Percentiles rank a stretch among this genome's conserved stretches.
phyloP scores from a whole-genome alignment of 2,329 filamentous ascomycete genomes.

The Fusarium nisikadoi region DNA sequence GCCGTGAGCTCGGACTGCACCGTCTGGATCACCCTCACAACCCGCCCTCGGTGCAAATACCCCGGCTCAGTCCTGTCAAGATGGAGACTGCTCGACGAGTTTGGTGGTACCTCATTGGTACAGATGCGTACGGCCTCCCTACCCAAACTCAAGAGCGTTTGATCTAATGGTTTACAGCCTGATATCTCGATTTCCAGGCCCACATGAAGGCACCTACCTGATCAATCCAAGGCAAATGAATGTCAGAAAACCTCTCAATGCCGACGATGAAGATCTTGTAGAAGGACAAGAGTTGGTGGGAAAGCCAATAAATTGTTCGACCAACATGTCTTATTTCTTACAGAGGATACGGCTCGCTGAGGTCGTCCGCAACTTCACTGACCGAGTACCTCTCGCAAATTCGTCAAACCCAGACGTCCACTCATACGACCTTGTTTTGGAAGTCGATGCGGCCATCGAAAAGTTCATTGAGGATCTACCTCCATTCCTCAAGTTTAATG shows the following conservation, averaged over 20 bases:
- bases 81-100: conserved; percentile 54
- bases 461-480: conserved; percentile 45
- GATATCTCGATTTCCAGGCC: conserved; percentile 50
- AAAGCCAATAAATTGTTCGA: conserved; percentile 47
- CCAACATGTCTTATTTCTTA: conserved; percentile 52
- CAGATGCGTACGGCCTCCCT: conserved; percentile 50
- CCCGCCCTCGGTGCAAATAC: conserved; percentile 22
- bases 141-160: too few relatives aligned
- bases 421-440: conserved; percentile 47
- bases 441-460: conserved; percentile 48
- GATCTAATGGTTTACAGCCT: conserved; percentile 45
- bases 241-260: conserved; percentile 52
- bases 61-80: conserved; percentile 41
- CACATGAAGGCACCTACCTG: conserved; percentile 50
- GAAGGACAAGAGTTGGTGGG: conserved; percentile 44
- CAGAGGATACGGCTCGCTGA: conserved; percentile 53
- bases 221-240: conserved; percentile 54
- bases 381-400: conserved; percentile 44
- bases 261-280: conserved; percentile 52
- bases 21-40: conserved; percentile 51
- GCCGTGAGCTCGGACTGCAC: conserved; percentile 50
- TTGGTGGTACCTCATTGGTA: conserved; percentile 57
- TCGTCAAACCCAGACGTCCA: conserved; percentile 45
- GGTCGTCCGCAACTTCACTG: conserved; percentile 50
- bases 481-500: conserved; percentile 44